These are phyloP conservation scores for Aspergillus baeticus DNA, from an alignment of 495 filamentous ascomycete species.

Conservation along the genomic window DNA sequence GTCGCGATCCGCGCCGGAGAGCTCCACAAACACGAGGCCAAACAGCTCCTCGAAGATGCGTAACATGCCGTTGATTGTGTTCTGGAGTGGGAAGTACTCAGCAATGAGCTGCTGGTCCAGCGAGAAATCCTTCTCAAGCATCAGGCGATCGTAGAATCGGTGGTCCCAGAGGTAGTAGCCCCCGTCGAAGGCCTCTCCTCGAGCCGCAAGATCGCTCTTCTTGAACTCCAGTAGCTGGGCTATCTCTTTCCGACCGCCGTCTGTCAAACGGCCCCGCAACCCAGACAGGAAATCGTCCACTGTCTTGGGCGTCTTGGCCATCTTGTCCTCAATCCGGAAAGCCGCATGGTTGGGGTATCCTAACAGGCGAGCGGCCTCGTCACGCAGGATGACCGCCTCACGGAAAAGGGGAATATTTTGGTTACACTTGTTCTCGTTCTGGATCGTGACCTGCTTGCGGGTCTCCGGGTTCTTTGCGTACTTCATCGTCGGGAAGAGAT, in stretches of 20 bases:
- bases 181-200: constrained; percentile 59
- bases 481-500: constrained; percentile 64
- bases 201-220: constrained; percentile 66
- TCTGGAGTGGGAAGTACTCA: constrained; percentile 89
- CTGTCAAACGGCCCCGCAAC: constrained; percentile 68
- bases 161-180: constrained; percentile 92
- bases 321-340: constrained; percentile 92
- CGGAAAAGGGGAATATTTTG: constrained; percentile 82
- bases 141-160: constrained; percentile 82
- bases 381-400: constrained; percentile 82
- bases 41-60: constrained; percentile 92
- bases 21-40: constrained; percentile 85
- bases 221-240: constrained; percentile 73
- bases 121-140: constrained; percentile 87
- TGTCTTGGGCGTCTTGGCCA: constrained; percentile 89
- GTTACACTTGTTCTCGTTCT: constrained; percentile 80
- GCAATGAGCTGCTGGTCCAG: constrained; percentile 87
- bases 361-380: constrained; percentile 87
- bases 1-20: constrained; percentile 59
- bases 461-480: constrained; percentile 59
- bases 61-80: constrained; percentile 87
- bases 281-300: constrained; percentile 84
- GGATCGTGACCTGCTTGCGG: constrained; percentile 55
- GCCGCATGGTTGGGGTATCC: constrained; percentile 92
- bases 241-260: constrained; percentile 77